phyloP scores from a whole-genome alignment of 176 grass and related monocot species.

The Saccharum officinarum region DNA sequence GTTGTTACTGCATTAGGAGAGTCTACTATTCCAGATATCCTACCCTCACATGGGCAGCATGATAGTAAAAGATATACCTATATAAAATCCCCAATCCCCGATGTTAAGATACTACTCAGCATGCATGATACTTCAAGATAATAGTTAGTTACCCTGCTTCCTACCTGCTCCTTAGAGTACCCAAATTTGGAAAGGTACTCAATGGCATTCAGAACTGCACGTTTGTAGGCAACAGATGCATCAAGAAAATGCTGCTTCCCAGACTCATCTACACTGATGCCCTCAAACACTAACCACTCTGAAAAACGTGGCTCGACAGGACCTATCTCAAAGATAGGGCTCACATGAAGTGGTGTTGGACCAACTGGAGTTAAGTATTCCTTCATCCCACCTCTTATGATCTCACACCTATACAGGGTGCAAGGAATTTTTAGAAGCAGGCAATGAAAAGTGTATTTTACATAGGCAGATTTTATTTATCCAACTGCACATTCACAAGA shows the following conservation, averaged over 20 bases:
- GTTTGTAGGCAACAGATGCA: constrained; percentile 80
- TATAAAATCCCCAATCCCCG: constrained; percentile 8
- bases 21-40: constrained; percentile 94
- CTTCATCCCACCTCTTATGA: constrained; percentile 89
- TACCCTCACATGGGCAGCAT: constrained; percentile 91
- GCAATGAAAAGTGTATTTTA: not conserved
- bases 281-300: constrained; percentile 93
- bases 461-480: constrained; percentile 5
- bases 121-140: constrained; percentile 7
- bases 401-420: constrained; percentile 71
- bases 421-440: constrained; percentile 1
- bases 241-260: constrained; percentile 94
- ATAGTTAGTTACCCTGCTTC: not conserved
- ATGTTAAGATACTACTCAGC: constrained; percentile 14
- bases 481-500: not conserved
- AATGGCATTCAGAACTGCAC: constrained; percentile 86
- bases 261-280: constrained; percentile 92
- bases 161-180: constrained; percentile 96
- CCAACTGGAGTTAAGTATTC: constrained; percentile 94
- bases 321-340: constrained; percentile 95
- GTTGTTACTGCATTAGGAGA: constrained; percentile 79
- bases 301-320: constrained; percentile 92
- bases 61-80: constrained; percentile 88
- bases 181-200: constrained; percentile 89
- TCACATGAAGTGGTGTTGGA: constrained; percentile 84